Percentiles rank a stretch among this genome's conserved stretches.
Evolutionary conservation across 2,329 filamentous ascomycete genomes (phyloP).

Genomic region (Orbilia quercus): DNA sequence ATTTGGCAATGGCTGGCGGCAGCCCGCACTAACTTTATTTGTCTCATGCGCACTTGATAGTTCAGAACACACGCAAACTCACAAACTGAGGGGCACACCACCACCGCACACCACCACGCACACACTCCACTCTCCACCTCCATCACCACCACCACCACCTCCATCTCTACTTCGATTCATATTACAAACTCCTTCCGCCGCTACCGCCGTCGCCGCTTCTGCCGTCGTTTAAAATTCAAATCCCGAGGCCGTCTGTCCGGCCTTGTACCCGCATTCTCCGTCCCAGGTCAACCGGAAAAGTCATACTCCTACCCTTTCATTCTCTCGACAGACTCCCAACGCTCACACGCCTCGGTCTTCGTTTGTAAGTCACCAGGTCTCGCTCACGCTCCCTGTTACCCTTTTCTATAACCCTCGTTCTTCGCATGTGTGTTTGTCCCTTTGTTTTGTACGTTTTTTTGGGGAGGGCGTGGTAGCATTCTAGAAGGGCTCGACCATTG

Average conservation of each 20-base stretch:
- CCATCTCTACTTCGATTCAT: no score
- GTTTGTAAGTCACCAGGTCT: constrained; percentile 45
- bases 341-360: constrained; percentile 5
- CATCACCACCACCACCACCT: background rate
- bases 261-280: background rate
- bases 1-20: constrained; percentile 19
- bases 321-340: background rate
- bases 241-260: background rate
- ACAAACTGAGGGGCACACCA: background rate
- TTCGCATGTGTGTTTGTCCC: constrained; percentile 3
- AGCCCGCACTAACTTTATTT: constrained; percentile 34
- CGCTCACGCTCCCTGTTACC: constrained; percentile 31
- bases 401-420: background rate
- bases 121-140: background rate
- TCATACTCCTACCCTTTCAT: constrained; percentile 34
- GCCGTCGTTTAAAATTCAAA: background rate
- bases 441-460: background rate
- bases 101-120: constrained; percentile 11
- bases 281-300: constrained; percentile 16
- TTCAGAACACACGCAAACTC: background rate
- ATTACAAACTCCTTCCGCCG: no score
- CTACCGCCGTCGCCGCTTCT: no score
- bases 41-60: constrained; percentile 39
- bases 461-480: no score
- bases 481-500: constrained; percentile 18